Percentiles rank a stretch among this genome's conserved stretches.
Evolutionary conservation across 2,329 filamentous ascomycete species (phyloP).

Genomic region (Diaporthe nobilis): DNA sequence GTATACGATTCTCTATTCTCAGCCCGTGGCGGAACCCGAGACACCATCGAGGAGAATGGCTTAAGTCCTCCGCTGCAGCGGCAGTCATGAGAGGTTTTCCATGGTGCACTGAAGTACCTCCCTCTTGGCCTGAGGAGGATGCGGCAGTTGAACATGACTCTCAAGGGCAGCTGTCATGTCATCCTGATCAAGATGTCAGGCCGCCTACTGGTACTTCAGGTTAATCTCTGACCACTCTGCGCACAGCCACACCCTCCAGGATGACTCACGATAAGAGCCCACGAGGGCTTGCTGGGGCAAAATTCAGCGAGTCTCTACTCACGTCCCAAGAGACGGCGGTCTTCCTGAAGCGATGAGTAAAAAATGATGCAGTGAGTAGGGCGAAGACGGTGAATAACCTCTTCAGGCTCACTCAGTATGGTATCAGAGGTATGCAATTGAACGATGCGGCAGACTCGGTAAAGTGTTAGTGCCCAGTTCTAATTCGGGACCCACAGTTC

Average conservation of each 20-base stretch:
- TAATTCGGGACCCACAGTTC: slow-evolving; percentile 3
- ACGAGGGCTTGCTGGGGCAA: background rate
- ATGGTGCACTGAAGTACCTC: background rate
- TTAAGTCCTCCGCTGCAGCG: slow-evolving; percentile 26
- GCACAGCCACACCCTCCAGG: background rate
- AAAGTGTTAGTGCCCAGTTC: slow-evolving; percentile 12
- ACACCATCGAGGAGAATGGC: background rate
- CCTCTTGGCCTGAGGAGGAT: slow-evolving; percentile 7
- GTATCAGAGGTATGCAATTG: slow-evolving; percentile 23
- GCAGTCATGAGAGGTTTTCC: background rate
- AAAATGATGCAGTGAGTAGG: background rate
- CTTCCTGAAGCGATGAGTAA: background rate
- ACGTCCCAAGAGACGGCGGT: background rate
- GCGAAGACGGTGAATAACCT: background rate
- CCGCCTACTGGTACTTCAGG: background rate
- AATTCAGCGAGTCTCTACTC: background rate
- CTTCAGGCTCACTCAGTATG: background rate
- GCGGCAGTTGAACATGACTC: slow-evolving; percentile 36
- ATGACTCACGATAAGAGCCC: slow-evolving; percentile 12
- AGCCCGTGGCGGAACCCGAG: background rate
- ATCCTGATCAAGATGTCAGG: slow-evolving; percentile 17
- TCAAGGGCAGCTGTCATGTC: slow-evolving; percentile 15
- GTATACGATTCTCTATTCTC: background rate
- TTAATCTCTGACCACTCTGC: background rate
- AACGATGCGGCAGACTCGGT: background rate